phyloP scores from a whole-genome alignment of 768 basidiomycete genomes.

The Dioszegia aurantiaca region DNA sequence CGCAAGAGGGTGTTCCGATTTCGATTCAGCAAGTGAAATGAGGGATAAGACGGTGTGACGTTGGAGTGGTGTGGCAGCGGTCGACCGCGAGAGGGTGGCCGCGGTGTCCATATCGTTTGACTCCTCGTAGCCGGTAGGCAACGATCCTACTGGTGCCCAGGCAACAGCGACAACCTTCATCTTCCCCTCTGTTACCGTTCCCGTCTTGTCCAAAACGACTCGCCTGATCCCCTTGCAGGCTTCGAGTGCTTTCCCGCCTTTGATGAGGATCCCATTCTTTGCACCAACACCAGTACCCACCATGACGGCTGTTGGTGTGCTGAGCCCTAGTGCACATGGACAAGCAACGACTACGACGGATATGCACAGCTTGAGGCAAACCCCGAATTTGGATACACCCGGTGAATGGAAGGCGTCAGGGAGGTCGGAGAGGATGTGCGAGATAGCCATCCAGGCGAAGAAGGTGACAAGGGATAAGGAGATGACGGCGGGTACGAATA shows the following conservation, averaged over 20 bases:
- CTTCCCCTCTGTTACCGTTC: slow-evolving; percentile 94
- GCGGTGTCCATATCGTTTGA: slow-evolving; percentile 32
- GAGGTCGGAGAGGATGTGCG: slow-evolving; percentile 54
- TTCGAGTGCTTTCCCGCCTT: slow-evolving; percentile 90
- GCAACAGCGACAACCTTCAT: slow-evolving; percentile 70
- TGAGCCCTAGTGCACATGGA: slow-evolving; percentile 92
- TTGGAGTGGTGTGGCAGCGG: slow-evolving; percentile 41
- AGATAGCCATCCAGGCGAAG: slow-evolving; percentile 73
- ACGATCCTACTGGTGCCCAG: slow-evolving; percentile 58
- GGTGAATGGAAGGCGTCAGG: slow-evolving; percentile 81
- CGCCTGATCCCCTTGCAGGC: slow-evolving; percentile 77
- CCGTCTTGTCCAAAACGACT: slow-evolving; percentile 93
- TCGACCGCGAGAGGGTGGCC: slow-evolving; percentile 38
- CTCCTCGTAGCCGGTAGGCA: slow-evolving; percentile 17
- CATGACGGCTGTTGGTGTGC: slow-evolving; percentile 96
- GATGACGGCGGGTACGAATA: slow-evolving; percentile 91
- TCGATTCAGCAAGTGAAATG: slow-evolving; percentile 79
- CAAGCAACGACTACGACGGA: slow-evolving; percentile 97
- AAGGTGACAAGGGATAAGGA: slow-evolving; percentile 78
- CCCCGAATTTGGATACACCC: slow-evolving; percentile 76
- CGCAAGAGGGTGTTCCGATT: slow-evolving; percentile 94
- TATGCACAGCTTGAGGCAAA: slow-evolving; percentile 95
- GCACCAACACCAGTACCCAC: slow-evolving; percentile 97
- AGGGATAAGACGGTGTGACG: slow-evolving; percentile 64
- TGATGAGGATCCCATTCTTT: slow-evolving; percentile 95